Evolutionary conservation across 192 early-diverging fungal genomes (phyloP).

Genomic region (Geranomyces variabilis): DNA sequence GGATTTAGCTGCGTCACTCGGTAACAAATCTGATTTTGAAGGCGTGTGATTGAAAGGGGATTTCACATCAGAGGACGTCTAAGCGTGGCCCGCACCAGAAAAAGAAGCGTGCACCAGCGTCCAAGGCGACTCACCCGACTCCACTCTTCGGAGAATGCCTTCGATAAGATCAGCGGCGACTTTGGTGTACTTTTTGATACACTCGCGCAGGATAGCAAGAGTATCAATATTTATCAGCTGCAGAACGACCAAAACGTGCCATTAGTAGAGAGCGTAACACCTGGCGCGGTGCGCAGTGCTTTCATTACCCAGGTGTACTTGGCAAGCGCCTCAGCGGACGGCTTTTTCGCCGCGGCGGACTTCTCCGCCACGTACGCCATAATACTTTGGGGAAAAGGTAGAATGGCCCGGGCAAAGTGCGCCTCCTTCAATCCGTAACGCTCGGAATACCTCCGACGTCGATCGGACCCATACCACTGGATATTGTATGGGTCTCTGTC

Average conservation of each 20-base stretch:
- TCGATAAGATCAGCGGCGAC: slow-evolving; percentile 46
- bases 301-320: slow-evolving; percentile 46
- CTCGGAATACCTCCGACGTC: slow-evolving; percentile 38
- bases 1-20: background rate
- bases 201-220: slow-evolving; percentile 50
- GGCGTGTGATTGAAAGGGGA: background rate
- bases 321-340: slow-evolving; percentile 23
- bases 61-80: no score
- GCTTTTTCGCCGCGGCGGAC: slow-evolving; percentile 22
- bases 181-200: slow-evolving; percentile 45
- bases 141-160: slow-evolving; percentile 25
- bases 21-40: slow-evolving; percentile 17
- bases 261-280: background rate
- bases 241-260: background rate
- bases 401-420: slow-evolving; percentile 27
- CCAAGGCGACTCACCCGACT: slow-evolving; percentile 23
- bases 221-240: slow-evolving; percentile 50
- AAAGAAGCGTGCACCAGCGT: no score
- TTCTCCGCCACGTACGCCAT: slow-evolving; percentile 39
- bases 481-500: slow-evolving; percentile 56
- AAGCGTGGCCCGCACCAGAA: no score
- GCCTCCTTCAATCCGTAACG: slow-evolving; percentile 49
- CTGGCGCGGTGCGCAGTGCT: background rate
- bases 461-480: slow-evolving; percentile 53
- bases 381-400: slow-evolving; percentile 35